Evolutionary conservation across 164 flowering plant genomes (phyloP), one percentile per base, ranked within the genome.

Genomic region (Piper betle): DNA sequence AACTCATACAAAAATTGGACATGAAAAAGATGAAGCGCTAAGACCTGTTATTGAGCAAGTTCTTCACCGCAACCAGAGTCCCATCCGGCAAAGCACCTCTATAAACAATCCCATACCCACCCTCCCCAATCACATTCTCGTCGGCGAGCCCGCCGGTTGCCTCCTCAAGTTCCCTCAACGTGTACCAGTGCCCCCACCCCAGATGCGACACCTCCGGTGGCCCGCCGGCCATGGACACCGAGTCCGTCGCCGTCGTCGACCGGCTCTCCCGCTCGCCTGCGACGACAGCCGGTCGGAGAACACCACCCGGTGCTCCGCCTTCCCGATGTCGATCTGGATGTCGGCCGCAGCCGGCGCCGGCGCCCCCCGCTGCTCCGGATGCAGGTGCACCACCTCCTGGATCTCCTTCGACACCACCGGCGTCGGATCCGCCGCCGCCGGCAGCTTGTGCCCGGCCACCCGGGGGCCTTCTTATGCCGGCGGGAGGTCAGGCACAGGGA

Each of bases 111-210:
- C 99, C 99, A 71, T 94, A 88, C 1, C 99, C 99, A 43, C 99
- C 99, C 79, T 88, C 99, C 1, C 99, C 99, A 41, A 93, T 87
- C 75, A 90, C 96, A 81, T 90, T 93, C 81, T 86, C 99, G 64
- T 82, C 92, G 11, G 83, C 74, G 62, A 93, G 68, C 3, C 96
- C 87, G 64, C 84, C 75, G 0, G 96, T 90, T 2, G 99, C 97
- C 25, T 73, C 81, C 63, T 93, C 99, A 57, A 93, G 78, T 77
- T 93, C 99, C 33, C 99, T 77, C 71, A 93, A 65, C 38, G 97
- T 93, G 57, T 90, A 93, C 97, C 97, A 88, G 66, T 96, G 72
- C 11, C 97, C 97, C 99, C 99, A 93, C 25, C 99, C 99, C 53
- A 90, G 78, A 73, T 93, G 96, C 57, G 95, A 87, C 39, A 88